These are phyloP conservation scores for Aspergillus funiculosus DNA, from an alignment of 495 filamentous ascomycete genomes.

Conservation along the genomic window DNA sequence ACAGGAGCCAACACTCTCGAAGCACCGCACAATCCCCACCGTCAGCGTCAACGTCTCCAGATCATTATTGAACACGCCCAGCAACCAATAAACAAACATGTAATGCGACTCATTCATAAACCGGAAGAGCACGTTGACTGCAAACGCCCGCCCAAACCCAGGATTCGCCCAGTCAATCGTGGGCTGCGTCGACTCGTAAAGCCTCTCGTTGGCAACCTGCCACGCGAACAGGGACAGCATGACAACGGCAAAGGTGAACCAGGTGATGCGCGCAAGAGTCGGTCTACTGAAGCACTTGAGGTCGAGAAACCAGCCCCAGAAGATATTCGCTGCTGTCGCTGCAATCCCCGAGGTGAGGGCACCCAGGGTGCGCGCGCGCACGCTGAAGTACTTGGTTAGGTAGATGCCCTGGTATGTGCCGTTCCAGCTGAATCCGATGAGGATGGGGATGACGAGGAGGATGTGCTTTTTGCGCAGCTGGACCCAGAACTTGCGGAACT, in stretches of 20 bases:
- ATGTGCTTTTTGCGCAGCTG: slow-evolving; percentile 8
- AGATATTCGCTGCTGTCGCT: slow-evolving; percentile 7
- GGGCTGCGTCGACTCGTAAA: slow-evolving; percentile 5
- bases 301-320: slow-evolving; percentile 13
- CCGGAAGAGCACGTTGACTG: slow-evolving; percentile 9
- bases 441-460: slow-evolving; percentile 6
- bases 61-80: slow-evolving; percentile 9
- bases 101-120: slow-evolving; percentile 13
- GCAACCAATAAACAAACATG: slow-evolving; percentile 11
- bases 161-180: slow-evolving; percentile 10
- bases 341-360: slow-evolving; percentile 4
- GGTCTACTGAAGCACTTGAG: slow-evolving; percentile 3
- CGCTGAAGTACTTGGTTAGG: slow-evolving; percentile 11
- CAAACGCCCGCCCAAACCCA: slow-evolving; percentile 7
- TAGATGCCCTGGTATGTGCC: slow-evolving; percentile 12
- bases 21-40: slow-evolving; percentile 11
- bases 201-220: slow-evolving; percentile 8
- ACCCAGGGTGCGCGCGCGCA: slow-evolving; percentile 9
- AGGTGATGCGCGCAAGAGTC: slow-evolving; percentile 5
- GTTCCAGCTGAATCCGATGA: slow-evolving; percentile 11
- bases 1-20: slow-evolving; percentile 10
- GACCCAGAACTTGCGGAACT: slow-evolving; percentile 6
- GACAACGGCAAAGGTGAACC: slow-evolving; percentile 5
- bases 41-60: slow-evolving; percentile 10
- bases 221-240: slow-evolving; percentile 7